These are phyloP conservation scores for Pulveroboletus sp. DNA, from an alignment of 768 basidiomycete species.

Conservation along the genomic window DNA sequence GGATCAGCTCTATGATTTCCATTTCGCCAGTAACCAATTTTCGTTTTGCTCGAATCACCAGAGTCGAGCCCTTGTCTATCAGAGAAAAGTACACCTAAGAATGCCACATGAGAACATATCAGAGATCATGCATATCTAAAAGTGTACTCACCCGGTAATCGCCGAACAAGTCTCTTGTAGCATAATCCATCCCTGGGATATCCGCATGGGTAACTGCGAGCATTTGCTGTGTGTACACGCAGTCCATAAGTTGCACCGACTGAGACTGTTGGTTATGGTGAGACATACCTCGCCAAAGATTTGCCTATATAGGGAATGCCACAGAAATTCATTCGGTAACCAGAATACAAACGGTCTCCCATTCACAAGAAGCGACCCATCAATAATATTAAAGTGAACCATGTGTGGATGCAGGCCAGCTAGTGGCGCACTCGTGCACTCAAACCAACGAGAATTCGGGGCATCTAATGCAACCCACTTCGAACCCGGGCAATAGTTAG, in stretches of 20 bases:
- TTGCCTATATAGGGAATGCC: constrained; percentile 16
- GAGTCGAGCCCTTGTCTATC: constrained; percentile 21
- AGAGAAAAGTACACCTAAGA: not conserved
- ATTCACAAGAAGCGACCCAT: constrained; percentile 27
- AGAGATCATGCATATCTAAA: not conserved
- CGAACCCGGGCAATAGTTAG: constrained; percentile 22
- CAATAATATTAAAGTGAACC: constrained; percentile 40
- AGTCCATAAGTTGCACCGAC: not conserved
- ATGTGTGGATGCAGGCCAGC: constrained; percentile 17
- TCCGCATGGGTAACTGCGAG: constrained; percentile 24
- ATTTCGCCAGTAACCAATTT: not conserved
- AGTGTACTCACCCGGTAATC: constrained; percentile 16
- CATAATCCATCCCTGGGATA: constrained; percentile 25
- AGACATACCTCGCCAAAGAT: constrained; percentile 22
- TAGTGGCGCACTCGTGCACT: constrained; percentile 17
- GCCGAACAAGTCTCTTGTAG: constrained; percentile 15
- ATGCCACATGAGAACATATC: not conserved
- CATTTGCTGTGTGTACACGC: constrained; percentile 20
- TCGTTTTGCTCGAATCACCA: constrained; percentile 15
- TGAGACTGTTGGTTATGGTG: not conserved
- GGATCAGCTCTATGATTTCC: constrained; percentile 17
- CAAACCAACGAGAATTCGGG: constrained; percentile 32
- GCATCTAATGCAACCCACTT: constrained; percentile 19
- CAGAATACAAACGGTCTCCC: constrained; percentile 22
- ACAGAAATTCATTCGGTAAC: constrained; percentile 18